Percentiles rank a stretch among this genome's conserved stretches.
These are phyloP conservation scores for Albophoma yamanashiensis DNA, from an alignment of 2,329 filamentous ascomycete species.

Conservation along the genomic window DNA sequence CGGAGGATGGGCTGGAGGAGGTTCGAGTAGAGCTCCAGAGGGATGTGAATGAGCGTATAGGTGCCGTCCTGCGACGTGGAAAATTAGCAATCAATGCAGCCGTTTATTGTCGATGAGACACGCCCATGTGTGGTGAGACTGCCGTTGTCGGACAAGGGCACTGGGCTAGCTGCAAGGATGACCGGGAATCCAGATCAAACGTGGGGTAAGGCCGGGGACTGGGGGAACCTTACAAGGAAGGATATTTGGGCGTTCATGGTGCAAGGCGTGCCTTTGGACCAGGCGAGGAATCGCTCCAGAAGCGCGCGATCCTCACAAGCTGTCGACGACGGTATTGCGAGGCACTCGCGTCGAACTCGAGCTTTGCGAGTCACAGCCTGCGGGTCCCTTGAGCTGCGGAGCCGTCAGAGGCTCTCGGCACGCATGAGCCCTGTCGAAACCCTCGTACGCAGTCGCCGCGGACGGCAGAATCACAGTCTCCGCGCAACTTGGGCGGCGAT, in stretches of 20 bases:
- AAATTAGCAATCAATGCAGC: not conserved
- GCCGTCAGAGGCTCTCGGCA: not conserved
- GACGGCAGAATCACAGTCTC: not conserved
- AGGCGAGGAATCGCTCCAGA: not conserved
- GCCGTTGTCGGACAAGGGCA: not conserved
- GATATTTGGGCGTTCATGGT: conserved; percentile 48
- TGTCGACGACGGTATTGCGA: not conserved
- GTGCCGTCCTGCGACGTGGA: conserved; percentile 57
- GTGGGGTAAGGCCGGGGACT: not conserved
- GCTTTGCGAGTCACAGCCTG: not conserved
- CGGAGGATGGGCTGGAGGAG: conserved; percentile 84
- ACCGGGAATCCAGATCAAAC: not conserved
- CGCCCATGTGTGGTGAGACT: not conserved
- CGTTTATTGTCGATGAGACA: conserved; percentile 5
- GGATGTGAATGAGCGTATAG: conserved; percentile 84
- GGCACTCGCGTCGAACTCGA: not conserved
- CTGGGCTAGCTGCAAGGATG: not conserved
- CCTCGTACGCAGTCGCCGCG: not conserved
- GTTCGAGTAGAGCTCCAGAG: conserved; percentile 62
- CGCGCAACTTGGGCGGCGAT: not conserved
- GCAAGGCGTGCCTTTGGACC: conserved; percentile 1
- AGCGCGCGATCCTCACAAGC: not conserved
- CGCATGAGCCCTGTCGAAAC: not conserved
- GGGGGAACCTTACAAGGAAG: conserved; percentile 33
- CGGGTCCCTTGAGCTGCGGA: not conserved